Conservation (phyloP, 1,284 basidiomycete genomes). For the Neonothopanus nambi region DNA sequence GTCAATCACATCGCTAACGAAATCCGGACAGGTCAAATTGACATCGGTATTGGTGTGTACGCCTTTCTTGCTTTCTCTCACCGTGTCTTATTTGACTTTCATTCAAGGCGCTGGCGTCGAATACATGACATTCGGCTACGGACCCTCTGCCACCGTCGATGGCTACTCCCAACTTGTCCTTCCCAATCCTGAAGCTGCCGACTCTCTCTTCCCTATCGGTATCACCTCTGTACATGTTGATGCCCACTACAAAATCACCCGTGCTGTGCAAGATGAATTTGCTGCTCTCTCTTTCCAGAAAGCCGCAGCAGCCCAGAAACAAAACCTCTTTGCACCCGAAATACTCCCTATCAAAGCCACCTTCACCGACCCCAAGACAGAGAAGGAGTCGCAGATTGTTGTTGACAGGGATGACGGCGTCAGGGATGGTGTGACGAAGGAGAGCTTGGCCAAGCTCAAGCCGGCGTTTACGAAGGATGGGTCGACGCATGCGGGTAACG, state of each 20-base stretch:
- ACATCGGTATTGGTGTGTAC: conserved; percentile 85
- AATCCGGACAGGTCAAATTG: conserved; percentile 83
- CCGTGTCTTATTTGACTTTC: conserved; percentile 11
- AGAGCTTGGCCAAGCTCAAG: conserved; percentile 89
- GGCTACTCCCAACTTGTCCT: conserved; percentile 84
- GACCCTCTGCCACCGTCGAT: conserved; percentile 68
- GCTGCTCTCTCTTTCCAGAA: conserved; percentile 86
- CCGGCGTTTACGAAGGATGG: conserved; percentile 90
- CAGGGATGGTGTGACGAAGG: conserved; percentile 86
- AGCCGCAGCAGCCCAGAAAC: conserved; percentile 86
- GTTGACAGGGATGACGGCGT: conserved; percentile 93
- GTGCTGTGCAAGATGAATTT: conserved; percentile 81
- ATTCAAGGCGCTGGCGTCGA: conserved; percentile 87
- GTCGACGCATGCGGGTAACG: conserved; percentile 92
- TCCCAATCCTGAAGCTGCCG: conserved; percentile 77
- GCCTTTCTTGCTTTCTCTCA: neutral
- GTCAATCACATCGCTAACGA: no score
- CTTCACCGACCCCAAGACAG: conserved; percentile 82
- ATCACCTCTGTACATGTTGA: conserved; percentile 98
- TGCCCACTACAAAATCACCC: conserved; percentile 71
- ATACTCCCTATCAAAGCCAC: conserved; percentile 86
- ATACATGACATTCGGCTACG: conserved; percentile 90
- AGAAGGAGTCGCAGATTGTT: conserved; percentile 76
- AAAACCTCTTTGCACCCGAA: conserved; percentile 90
- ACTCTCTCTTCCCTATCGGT: conserved; percentile 96